These are phyloP conservation scores for Iberis pinnata DNA, from an alignment of 345 rosid genomes.

Conservation along the genomic window DNA sequence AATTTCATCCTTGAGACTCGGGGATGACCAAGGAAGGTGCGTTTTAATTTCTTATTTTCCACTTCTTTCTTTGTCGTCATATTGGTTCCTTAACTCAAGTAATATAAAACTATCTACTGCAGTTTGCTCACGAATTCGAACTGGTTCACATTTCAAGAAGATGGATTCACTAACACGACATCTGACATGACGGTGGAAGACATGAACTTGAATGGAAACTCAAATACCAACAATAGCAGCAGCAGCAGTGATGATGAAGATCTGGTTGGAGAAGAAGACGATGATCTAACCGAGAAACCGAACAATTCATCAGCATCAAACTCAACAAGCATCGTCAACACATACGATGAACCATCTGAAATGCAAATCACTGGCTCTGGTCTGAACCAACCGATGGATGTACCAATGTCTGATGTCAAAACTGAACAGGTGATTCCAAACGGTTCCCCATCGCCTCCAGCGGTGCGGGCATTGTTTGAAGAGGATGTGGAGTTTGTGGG, in stretches of 20 bases:
- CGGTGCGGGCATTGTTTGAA: constrained; percentile 65
- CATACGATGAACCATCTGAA: constrained; percentile 41
- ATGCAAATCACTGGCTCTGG: constrained; percentile 55
- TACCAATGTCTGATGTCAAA: constrained; percentile 30
- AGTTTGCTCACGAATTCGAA: constrained; percentile 88
- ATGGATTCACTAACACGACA: constrained; percentile 48
- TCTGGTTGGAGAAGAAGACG: constrained; percentile 76
- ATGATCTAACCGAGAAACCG: constrained; percentile 51
- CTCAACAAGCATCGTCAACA: constrained; percentile 34
- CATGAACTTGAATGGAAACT: constrained; percentile 54
- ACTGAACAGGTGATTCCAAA: constrained; percentile 48
- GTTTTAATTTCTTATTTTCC: background rate
- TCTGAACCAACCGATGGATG: constrained; percentile 59
- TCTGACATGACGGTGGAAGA: constrained; percentile 57
- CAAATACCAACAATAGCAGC: constrained; percentile 61
- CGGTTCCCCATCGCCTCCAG: constrained; percentile 41
- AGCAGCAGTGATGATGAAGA: constrained; percentile 87
- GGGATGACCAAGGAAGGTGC: constrained; percentile 93
- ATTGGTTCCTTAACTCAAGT: background rate
- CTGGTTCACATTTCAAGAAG: constrained; percentile 97
- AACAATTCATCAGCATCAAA: constrained; percentile 12
- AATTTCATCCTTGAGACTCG: constrained; percentile 86
- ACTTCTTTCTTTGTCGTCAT: background rate
- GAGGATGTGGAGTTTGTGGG: constrained; percentile 98
- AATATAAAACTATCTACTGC: constrained; percentile 14